Conservation (phyloP, 148 eudicot genomes). For the Dianthus caryophyllus region DNA sequence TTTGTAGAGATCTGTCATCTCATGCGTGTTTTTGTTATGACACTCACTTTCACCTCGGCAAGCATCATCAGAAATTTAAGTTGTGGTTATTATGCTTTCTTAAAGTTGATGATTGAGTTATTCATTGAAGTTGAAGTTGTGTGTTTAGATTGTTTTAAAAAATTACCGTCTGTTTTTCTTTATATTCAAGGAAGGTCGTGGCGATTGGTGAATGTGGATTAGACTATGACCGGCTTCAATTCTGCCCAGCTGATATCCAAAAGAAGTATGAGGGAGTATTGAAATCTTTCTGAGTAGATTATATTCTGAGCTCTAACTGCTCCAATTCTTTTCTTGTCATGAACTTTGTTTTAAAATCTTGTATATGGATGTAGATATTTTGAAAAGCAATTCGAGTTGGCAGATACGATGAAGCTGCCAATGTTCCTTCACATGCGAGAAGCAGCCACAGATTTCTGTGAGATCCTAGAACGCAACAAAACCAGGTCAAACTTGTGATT, state of each 20-base stretch:
- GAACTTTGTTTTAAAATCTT: conserved; percentile 6
- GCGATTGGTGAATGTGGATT: conserved; percentile 99
- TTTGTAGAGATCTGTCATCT: neutral
- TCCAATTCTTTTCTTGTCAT: neutral
- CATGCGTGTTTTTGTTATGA: neutral
- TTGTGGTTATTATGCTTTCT: neutral
- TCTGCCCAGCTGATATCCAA: conserved; percentile 86
- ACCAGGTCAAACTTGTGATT: conserved; percentile 44
- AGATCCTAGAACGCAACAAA: conserved; percentile 63
- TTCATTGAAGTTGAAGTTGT: neutral
- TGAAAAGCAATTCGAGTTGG: conserved; percentile 90
- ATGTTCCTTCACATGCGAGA: conserved; percentile 99
- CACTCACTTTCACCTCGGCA: neutral
- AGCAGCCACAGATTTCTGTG: conserved; percentile 91
- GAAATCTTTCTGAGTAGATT: neutral
- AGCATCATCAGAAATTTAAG: neutral
- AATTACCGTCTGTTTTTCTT: conserved; percentile 16
- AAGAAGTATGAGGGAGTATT: conserved; percentile 57
- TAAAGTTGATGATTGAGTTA: conserved; percentile 1
- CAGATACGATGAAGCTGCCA: conserved; percentile 72
- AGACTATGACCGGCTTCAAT: conserved; percentile 95
- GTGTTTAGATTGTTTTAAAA: neutral
- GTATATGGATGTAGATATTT: conserved; percentile 52
- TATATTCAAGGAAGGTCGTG: conserved; percentile 72
- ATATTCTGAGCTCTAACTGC: neutral